Conservation (phyloP, 768 basidiomycete genomes). For the Termitomyces heimii region DNA sequence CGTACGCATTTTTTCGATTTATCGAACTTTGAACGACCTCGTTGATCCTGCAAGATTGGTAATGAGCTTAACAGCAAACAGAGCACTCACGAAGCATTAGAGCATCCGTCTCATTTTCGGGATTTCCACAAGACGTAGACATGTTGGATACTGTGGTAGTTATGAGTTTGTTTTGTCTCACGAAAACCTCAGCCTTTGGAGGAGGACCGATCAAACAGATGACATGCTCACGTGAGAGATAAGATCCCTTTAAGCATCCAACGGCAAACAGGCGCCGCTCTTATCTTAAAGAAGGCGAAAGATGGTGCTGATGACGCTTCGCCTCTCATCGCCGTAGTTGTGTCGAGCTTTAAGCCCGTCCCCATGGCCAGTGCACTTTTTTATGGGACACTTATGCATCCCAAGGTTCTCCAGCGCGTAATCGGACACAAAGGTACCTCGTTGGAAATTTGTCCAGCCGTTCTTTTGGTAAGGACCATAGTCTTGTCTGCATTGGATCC, state of each 20-base stretch:
- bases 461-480: conserved; percentile 52
- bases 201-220: neutral
- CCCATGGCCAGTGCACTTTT: conserved; percentile 52
- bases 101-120: conserved; percentile 48
- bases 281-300: neutral
- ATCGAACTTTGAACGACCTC: conserved; percentile 65
- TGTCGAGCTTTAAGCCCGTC: neutral
- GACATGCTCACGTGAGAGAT: neutral
- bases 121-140: conserved; percentile 56
- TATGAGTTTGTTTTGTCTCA: too few species aligned
- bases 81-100: conserved; percentile 59
- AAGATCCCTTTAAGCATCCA: neutral
- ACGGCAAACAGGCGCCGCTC: neutral
- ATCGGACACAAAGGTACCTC: conserved; percentile 61
- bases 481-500: neutral
- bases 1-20: conserved; percentile 65
- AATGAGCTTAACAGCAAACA: neutral
- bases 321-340: neutral
- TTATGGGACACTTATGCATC: conserved; percentile 90
- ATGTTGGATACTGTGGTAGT: conserved; percentile 7
- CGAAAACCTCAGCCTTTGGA: neutral
- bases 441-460: conserved; percentile 65
- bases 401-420: conserved; percentile 72
- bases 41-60: conserved; percentile 4
- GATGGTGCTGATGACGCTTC: neutral